Percentiles rank a stretch among this genome's conserved stretches.
Conservation (phyloP, 257 asterid species). For the Nicotiana tabacum region DNA sequence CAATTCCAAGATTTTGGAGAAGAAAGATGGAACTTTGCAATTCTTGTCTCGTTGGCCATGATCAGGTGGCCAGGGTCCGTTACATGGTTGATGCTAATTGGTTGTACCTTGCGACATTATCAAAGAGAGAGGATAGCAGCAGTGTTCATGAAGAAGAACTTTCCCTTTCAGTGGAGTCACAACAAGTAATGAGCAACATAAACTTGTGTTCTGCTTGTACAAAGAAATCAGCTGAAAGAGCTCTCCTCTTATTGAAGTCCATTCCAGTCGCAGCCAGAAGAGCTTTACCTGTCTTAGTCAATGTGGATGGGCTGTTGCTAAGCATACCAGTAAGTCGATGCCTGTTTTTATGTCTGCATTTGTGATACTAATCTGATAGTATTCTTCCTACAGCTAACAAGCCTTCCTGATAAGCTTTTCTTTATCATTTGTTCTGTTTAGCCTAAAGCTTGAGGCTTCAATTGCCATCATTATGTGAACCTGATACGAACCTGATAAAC, state of each 20-base stretch:
- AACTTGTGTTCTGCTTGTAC: conserved; percentile 35
- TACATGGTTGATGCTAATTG: conserved; percentile 72
- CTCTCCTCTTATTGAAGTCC: conserved; percentile 51
- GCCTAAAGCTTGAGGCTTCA: background rate
- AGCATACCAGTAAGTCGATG: conserved; percentile 60
- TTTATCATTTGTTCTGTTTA: background rate
- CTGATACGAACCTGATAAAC: no score
- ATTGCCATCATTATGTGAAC: no score
- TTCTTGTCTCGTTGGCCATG: conserved; percentile 32
- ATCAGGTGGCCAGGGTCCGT: conserved; percentile 47
- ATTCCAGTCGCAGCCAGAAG: conserved; percentile 83
- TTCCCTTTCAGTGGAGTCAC: conserved; percentile 6
- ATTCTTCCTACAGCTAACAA: background rate
- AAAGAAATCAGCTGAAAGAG: conserved; percentile 49
- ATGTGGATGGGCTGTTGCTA: conserved; percentile 55
- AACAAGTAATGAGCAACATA: conserved; percentile 11
- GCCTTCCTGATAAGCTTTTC: background rate
- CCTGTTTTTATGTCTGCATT: conserved; percentile 13
- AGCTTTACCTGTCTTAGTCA: conserved; percentile 68
- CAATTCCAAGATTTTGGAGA: conserved; percentile 9
- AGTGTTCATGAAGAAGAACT: conserved; percentile 7
- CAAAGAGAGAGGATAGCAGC: conserved; percentile 25
- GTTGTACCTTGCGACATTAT: conserved; percentile 56
- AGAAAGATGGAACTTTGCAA: conserved; percentile 30
- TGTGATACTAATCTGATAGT: background rate